Conservation (phyloP, 257 asterid genomes). For the Forsythia suspensa region DNA sequence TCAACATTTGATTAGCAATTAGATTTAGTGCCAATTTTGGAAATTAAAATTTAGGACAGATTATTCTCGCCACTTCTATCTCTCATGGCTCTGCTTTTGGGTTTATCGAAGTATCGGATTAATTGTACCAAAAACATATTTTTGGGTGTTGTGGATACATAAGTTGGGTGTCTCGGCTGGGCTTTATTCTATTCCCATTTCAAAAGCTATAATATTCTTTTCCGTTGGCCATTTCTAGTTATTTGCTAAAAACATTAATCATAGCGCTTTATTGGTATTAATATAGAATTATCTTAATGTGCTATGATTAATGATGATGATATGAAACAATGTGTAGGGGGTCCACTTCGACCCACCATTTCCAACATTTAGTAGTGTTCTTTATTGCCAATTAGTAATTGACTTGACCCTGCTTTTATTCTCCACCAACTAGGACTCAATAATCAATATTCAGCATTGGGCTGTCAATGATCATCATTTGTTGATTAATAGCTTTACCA, state of each 20-base stretch:
- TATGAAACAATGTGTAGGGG: background rate
- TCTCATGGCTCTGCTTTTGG: background rate
- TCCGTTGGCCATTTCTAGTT: background rate
- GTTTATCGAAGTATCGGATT: background rate
- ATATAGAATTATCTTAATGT: background rate
- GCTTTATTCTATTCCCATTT: background rate
- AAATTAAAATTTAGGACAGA: background rate
- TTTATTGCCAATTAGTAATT: background rate
- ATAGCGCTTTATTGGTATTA: background rate
- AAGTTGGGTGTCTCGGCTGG: background rate
- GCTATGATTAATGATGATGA: background rate
- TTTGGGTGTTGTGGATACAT: background rate
- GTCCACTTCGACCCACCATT: background rate
- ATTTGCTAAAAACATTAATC: background rate
- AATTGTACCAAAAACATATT: background rate
- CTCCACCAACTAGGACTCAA: background rate
- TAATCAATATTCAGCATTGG: background rate
- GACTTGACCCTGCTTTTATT: background rate
- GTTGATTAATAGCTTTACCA: background rate
- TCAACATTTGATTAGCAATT: background rate
- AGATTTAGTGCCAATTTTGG: background rate
- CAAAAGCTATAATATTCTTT: background rate
- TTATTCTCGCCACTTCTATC: background rate
- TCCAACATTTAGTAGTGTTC: background rate
- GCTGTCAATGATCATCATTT: background rate